Conservation (phyloP, 129 eudicot species). For the Ambrosia artemisiifolia region DNA sequence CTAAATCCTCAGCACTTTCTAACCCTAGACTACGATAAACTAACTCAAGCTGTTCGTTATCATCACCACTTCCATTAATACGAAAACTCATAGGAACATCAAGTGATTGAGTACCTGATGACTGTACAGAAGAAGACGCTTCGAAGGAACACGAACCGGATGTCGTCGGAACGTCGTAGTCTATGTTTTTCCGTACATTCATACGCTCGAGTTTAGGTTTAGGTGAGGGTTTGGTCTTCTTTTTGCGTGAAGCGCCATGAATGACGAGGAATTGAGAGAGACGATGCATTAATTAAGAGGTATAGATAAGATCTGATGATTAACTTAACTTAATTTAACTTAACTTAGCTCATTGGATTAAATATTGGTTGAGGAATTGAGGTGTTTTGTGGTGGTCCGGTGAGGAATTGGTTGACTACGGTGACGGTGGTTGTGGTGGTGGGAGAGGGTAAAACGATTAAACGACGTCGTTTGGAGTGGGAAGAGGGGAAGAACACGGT, state of each 20-base stretch:
- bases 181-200: constrained; percentile 52
- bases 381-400: not conserved
- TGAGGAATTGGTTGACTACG: constrained; percentile 18
- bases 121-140: constrained; percentile 8
- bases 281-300: constrained; percentile 27
- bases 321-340: too few relatives aligned
- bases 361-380: not conserved
- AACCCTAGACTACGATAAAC: constrained; percentile 58
- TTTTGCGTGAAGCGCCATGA: constrained; percentile 27
- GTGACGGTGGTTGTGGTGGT: too few relatives aligned
- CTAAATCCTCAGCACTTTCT: constrained; percentile 70
- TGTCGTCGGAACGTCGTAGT: constrained; percentile 46
- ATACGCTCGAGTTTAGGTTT: constrained; percentile 60
- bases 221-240: constrained; percentile 26
- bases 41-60: constrained; percentile 43
- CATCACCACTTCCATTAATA: constrained; percentile 45
- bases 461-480: constrained; percentile 9
- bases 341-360: constrained; percentile 20
- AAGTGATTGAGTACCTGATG: constrained; percentile 46
- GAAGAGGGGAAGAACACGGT: constrained; percentile 15
- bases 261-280: constrained; percentile 25
- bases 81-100: constrained; percentile 59
- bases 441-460: constrained; percentile 4
- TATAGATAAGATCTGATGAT: not conserved
- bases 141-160: constrained; percentile 13